Base-by-base conservation (phyloP, 2,329 filamentous ascomycete species). In the Xenoacremonium recifei region DNA sequence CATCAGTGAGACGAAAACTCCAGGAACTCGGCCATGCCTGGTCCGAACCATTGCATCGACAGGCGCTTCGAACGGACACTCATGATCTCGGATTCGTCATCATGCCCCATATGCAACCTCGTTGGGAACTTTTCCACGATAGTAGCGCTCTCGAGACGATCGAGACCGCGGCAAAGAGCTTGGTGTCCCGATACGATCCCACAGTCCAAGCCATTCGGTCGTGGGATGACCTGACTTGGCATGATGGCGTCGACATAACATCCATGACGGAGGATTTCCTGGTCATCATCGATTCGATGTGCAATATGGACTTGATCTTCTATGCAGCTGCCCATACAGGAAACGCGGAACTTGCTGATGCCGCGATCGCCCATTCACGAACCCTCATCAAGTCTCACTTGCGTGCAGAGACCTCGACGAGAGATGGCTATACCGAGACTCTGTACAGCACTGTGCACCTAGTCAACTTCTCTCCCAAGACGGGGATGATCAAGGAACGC, bases 21-120 rank as follows among this genome's bases (percentile, higher is more conserved):
- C n/a, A n/a, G n/a, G n/a, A n/a, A n/a, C 37, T 65, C 3, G 59
- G 63, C 37, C 35, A 40, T 15, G 43, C 42, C 13, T 69, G 32
- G 32, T 18, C 32, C 5, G 16, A 53, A 20, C 65, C 66, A 2
- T 46, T 71, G 1, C 63, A 69, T 36, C 47, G 35, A 13, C 70
- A 70, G 59, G 54, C 64, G 7, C 57, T 44, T 44, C 66, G 71
- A 21, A 76, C 64, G 4, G 71, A 77, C 40, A 79, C 75, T 0
- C 76, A 79, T 42, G 75, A 79, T 31, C 66, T 79, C 43, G 73
- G 74, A 0, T 79, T 79, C 49, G 77, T 79, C 20, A 66, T 77
- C 4, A 66, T 71, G 37, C 74, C 75, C 0, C 68, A 71, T 2
- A 52, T 76, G 1, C 66, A 67, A 18, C 62, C 67, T 19, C 68